Evolutionary conservation across 176 grass and related monocot genomes (phyloP), one percentile per base, ranked within the genome.

Genomic region (Poa pratensis): DNA sequence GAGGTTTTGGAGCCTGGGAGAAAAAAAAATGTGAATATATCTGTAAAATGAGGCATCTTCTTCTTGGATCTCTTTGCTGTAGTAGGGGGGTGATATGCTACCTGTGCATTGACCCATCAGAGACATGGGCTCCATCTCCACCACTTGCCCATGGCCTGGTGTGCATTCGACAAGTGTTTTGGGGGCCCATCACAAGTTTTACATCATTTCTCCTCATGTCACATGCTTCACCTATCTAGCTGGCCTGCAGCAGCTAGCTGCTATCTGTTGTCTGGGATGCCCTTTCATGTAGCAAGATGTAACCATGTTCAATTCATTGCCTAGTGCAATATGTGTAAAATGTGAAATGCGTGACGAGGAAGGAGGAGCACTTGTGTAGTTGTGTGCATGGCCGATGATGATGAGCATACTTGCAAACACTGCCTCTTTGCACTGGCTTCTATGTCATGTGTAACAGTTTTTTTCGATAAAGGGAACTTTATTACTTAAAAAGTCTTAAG

Each of bases 41-140:
- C 66, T 80, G 35, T 68, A 90, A 68, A 69, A 75, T 51, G 45
- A 49, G 24, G 45, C 71, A 67, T 75, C 75, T 81, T 59, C 65
- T 26, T 37, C 9, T 3, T 83, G 65, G 79, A 59, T 63, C 53
- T 64, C 43, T 10, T 65, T 49, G 63, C 34, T 80, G 81, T 58
- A 28, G 55, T 13, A 24, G 77, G 30, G 45, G 43, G 76, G n/a
- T 12, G 76, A 11, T 83, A 27, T 69, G 75, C 72, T 2, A 63
- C 78, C 1, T 74, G 34, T 80, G 76, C 80, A 75, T 59, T 80
- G 85, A 51, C 48, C 80, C 42, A 80, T 84, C 85, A 69, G 64
- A 70, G 40, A 68, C 27, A 68, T 66, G 20, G 80, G 89, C 84
- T 80, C 85, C 85, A 75, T 67, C 69, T 80, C 51, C 26, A 17